Conservation (phyloP, 768 basidiomycete species). For the Kwoniella dejecticola region DNA sequence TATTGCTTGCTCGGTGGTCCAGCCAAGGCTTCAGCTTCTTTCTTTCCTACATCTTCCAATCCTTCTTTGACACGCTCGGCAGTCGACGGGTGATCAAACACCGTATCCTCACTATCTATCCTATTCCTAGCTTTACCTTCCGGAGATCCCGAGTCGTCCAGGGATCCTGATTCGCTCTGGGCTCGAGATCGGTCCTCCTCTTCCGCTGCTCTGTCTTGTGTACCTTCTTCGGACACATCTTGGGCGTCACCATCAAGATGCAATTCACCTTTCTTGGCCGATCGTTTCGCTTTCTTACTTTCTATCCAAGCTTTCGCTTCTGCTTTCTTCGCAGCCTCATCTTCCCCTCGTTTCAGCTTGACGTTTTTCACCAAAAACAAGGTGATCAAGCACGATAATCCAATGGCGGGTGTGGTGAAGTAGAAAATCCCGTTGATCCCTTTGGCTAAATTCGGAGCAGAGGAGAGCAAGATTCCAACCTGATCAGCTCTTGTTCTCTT, state of each 20-base stretch:
- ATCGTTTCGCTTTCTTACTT: slow-evolving; percentile 40
- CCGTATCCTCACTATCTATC: slow-evolving; percentile 15
- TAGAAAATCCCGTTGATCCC: slow-evolving; percentile 68
- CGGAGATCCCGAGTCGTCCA: no score
- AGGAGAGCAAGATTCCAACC: background rate
- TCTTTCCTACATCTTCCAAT: slow-evolving; percentile 23
- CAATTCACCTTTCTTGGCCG: slow-evolving; percentile 7
- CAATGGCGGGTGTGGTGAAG: slow-evolving; percentile 64
- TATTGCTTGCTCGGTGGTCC: slow-evolving; percentile 2
- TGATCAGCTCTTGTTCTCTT: background rate
- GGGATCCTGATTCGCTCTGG: no score
- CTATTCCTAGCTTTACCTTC: slow-evolving; percentile 7
- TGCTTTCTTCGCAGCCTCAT: slow-evolving; percentile 58
- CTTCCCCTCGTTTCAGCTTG: slow-evolving; percentile 65
- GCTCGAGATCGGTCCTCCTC: no score
- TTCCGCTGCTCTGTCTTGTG: background rate
- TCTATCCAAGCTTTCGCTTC: slow-evolving; percentile 55
- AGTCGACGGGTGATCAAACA: background rate
- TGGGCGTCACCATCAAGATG: slow-evolving; percentile 1
- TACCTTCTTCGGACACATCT: background rate
- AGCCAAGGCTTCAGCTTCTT: slow-evolving; percentile 7
- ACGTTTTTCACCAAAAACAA: slow-evolving; percentile 67
- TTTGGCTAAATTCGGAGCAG: slow-evolving; percentile 59
- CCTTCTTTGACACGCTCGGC: slow-evolving; percentile 17
- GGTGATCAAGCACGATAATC: slow-evolving; percentile 63